phyloP scores from a whole-genome alignment of 129 eudicot genomes.

The Ambrosia trifida region DNA sequence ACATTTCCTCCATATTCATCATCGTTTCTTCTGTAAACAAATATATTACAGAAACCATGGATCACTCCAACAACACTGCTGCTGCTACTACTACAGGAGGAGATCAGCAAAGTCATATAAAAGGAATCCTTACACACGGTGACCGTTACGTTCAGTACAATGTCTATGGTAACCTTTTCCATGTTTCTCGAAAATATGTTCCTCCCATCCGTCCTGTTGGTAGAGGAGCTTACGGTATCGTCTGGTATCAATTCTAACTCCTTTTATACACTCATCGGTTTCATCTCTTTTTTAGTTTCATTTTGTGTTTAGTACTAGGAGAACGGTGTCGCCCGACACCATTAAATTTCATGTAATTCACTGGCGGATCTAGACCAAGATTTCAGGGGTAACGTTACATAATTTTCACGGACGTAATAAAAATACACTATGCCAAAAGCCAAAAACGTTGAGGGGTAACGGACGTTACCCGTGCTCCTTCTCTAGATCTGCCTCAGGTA shows the following conservation, averaged over 20 bases:
- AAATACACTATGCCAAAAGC: too few relatives aligned
- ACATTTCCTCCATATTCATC: slow-evolving; percentile 20
- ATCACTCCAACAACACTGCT: slow-evolving; percentile 36
- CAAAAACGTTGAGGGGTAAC: too few relatives aligned
- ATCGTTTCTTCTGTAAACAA: neutral
- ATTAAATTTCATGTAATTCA: too few relatives aligned
- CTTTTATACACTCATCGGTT: too few relatives aligned
- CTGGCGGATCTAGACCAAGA: too few relatives aligned
- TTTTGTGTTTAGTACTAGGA: too few relatives aligned
- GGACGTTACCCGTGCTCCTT: too few relatives aligned
- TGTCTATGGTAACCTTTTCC: slow-evolving; percentile 77
- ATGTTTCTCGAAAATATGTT: slow-evolving; percentile 74
- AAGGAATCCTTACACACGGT: slow-evolving; percentile 60
- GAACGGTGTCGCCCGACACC: too few relatives aligned
- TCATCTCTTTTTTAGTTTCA: too few relatives aligned
- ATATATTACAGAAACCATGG: slow-evolving; percentile 26
- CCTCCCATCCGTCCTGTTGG: slow-evolving; percentile 91
- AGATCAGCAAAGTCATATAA: slow-evolving; percentile 42
- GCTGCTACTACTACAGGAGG: slow-evolving; percentile 7
- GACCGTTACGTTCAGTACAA: slow-evolving; percentile 78
- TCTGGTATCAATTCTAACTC: slow-evolving; percentile 49
- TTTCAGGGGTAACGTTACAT: too few relatives aligned
- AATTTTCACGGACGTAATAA: too few relatives aligned
- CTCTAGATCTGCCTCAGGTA: too few relatives aligned
- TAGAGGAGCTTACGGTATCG: slow-evolving; percentile 85